These are phyloP conservation scores for Colletotrichum cereale DNA, from an alignment of 2,329 filamentous ascomycete species.

Conservation along the genomic window DNA sequence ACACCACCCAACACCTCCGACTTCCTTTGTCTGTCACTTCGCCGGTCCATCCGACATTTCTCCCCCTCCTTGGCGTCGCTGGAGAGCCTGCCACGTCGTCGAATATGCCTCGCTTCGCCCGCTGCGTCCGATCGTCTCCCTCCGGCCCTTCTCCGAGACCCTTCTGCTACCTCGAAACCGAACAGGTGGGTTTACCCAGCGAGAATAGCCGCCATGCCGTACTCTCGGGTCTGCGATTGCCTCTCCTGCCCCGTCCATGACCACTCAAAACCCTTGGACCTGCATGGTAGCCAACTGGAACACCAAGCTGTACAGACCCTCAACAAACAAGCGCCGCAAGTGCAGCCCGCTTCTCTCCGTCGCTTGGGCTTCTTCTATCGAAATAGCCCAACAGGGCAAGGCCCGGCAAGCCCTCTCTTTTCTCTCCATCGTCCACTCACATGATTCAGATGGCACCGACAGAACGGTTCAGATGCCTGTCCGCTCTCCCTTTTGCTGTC, in stretches of 20 bases:
- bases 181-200: not conserved
- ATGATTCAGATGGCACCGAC: constrained; percentile 26
- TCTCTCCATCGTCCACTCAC: constrained; percentile 24
- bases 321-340: constrained; percentile 25
- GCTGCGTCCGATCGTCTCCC: constrained; percentile 6
- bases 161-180: not conserved
- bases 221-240: constrained; percentile 2
- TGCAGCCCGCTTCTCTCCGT: not conserved
- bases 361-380: not conserved
- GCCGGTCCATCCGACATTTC: not conserved
- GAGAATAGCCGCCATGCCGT: constrained; percentile 30
- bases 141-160: constrained; percentile 18
- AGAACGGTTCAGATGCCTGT: constrained; percentile 21
- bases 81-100: constrained; percentile 3
- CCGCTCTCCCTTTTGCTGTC: not conserved
- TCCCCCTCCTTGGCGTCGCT: not conserved
- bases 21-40: not conserved
- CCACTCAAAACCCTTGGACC: constrained; percentile 13
- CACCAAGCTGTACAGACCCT: not conserved
- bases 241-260: not conserved
- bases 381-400: constrained; percentile 20
- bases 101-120: constrained; percentile 32
- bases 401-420: not conserved
- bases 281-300: not conserved
- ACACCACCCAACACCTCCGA: not conserved